Evolutionary conservation across 331 rosid species (phyloP).

Genomic region (Rosa hybrid): DNA sequence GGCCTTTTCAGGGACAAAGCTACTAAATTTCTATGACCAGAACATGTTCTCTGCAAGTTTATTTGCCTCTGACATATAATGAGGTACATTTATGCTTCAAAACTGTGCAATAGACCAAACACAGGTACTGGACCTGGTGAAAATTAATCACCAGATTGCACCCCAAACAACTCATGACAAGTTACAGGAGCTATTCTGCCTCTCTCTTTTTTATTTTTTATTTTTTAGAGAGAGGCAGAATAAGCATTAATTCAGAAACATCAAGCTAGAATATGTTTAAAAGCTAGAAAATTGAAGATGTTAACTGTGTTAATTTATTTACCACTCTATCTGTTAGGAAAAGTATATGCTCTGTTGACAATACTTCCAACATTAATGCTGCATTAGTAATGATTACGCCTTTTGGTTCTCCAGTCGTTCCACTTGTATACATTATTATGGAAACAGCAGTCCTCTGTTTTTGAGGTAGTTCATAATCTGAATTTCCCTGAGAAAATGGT

Average conservation of each 20-base stretch:
- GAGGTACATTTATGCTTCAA: not conserved
- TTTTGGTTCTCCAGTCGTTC: constrained; percentile 97
- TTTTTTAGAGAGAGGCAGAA: not conserved
- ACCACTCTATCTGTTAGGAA: constrained; percentile 86
- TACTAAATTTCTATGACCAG: not conserved
- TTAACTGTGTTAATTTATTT: constrained; percentile 9
- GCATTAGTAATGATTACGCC: constrained; percentile 76
- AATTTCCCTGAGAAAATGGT: constrained; percentile 57
- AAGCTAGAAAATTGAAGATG: not conserved
- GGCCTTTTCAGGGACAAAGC: not conserved
- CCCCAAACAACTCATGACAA: not conserved
- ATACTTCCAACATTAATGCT: constrained; percentile 71
- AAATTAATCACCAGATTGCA: not conserved
- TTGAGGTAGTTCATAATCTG: constrained; percentile 57
- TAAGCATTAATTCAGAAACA: not conserved
- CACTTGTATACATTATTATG: constrained; percentile 97
- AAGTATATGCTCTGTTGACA: constrained; percentile 74
- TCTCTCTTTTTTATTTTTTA: not conserved
- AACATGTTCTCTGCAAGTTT: not conserved
- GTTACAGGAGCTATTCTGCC: not conserved
- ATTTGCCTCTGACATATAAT: not conserved
- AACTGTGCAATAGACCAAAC: not conserved
- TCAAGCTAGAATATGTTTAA: not conserved
- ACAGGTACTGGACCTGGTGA: not conserved
- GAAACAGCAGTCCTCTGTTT: constrained; percentile 58